Base-by-base conservation (phyloP, 2,329 filamentous ascomycete species). In the Curvularia spicifera region DNA sequence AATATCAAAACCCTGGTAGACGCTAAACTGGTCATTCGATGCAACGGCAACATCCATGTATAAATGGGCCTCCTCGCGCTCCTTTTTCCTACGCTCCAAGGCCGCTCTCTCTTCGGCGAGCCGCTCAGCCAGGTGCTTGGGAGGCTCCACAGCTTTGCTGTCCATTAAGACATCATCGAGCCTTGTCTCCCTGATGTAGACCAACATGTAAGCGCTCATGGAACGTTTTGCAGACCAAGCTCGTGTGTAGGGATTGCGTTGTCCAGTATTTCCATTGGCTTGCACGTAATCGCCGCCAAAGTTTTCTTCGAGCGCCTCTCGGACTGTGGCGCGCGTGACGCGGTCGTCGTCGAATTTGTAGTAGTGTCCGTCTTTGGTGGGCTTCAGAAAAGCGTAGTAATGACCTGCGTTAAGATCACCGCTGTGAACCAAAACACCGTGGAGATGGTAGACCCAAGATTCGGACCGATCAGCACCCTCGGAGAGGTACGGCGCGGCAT, bases 301-400 rank as follows among this genome's bases (percentile, higher is more conserved):
- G 77, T 98, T 99, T 65, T 99, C 96, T 72, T 98, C 95, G 31
- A 98, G 80, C 0, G 96, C 94, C 75, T 99, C 95, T 58, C 91
- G 88, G 73, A 90, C 87, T 0, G 93, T 97, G 1, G 93, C 94
- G 65, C 91, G 91, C n/a, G 93, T 98, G 40, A 99, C 95, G 66
- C 93, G 90, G 73, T 99, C 95, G 66, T 99, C 95, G 70, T 99
- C 96, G 69, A 97, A 99, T 71, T 91, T 95, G 82, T 96, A 98
- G 80, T 97, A 99, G 80, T 91, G 87, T 31, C 95, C 94, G 60
- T 97, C 91, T 78, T 96, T 96, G 57, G 89, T 87, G 0, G 96
- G 77, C 75, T 97, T 97, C 69, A 99, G 80, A 78, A 96, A 99
- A 0, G 95, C 95, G 73, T 99, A 99, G 79, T 99, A 99, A 78